Evolutionary conservation across 2,329 filamentous ascomycete species (phyloP).

Genomic region (Stenocarpella maydis): DNA sequence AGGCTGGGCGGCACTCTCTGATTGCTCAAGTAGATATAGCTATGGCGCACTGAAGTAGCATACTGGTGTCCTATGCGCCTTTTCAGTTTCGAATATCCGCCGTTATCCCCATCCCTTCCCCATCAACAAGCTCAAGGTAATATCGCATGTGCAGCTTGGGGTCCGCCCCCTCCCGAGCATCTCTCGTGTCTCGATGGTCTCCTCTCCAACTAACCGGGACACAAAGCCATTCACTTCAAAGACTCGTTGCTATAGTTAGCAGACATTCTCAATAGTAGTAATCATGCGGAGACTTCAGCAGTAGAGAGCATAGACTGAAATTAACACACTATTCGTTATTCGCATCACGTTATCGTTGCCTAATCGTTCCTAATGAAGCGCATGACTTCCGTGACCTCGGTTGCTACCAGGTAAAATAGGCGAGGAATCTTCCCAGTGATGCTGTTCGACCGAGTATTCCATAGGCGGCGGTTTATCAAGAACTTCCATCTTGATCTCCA

Average conservation of each 20-base stretch:
- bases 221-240: too few species aligned
- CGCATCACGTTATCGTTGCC: not conserved
- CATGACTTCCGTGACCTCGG: not conserved
- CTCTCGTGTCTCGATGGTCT: not conserved
- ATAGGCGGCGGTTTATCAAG: not conserved
- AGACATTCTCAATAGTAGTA: not conserved
- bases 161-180: not conserved
- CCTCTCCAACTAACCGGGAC: too few species aligned
- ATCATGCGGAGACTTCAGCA: not conserved
- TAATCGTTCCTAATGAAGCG: not conserved
- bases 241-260: too few species aligned
- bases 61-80: not conserved
- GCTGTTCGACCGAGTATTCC: not conserved
- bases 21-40: not conserved
- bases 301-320: not conserved
- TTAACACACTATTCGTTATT: not conserved
- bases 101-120: not conserved
- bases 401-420: slow-evolving; percentile 7
- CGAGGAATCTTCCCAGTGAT: slow-evolving; percentile 22
- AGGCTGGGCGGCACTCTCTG: not conserved
- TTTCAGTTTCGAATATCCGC: not conserved
- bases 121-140: not conserved
- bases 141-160: not conserved
- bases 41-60: not conserved
- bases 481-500: slow-evolving; percentile 32